Evolutionary conservation across 2,329 filamentous ascomycete genomes (phyloP).

Genomic region (Phyllosticta citriasiana): DNA sequence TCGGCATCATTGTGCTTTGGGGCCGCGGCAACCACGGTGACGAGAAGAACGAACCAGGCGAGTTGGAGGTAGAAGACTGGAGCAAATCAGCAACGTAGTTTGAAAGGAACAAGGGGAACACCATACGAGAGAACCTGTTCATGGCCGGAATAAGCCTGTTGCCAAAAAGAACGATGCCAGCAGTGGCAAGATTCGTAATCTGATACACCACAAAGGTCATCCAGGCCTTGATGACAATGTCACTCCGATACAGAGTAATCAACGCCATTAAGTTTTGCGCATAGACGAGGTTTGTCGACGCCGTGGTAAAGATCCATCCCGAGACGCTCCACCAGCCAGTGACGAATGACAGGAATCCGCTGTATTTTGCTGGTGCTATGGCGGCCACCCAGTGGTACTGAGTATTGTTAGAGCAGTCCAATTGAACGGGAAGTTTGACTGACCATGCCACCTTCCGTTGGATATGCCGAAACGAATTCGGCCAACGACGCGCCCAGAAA

Average conservation of each 20-base stretch:
- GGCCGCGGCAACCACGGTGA: conserved; percentile 39
- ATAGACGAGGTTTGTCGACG: conserved; percentile 12
- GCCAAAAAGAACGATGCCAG: conserved; percentile 11
- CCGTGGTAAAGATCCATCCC: conserved; percentile 12
- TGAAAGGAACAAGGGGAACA: neutral
- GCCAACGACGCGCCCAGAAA: conserved; percentile 13
- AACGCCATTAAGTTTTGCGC: conserved; percentile 13
- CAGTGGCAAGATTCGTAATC: conserved; percentile 9
- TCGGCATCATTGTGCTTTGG: conserved; percentile 34
- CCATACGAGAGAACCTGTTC: conserved; percentile 10
- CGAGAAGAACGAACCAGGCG: conserved; percentile 31
- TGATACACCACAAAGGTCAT: conserved; percentile 13
- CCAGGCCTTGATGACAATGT: conserved; percentile 11
- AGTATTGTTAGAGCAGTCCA: neutral
- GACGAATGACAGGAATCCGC: conserved; percentile 11
- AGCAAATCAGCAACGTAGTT: neutral
- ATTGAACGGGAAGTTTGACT: neutral
- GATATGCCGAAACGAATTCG: conserved; percentile 12
- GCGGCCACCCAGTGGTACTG: conserved; percentile 13
- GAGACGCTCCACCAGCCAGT: conserved; percentile 11
- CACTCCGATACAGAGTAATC: conserved; percentile 8
- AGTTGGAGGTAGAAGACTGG: conserved; percentile 9
- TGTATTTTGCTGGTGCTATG: conserved; percentile 10
- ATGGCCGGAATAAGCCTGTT: conserved; percentile 12
- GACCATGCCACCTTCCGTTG: conserved; percentile 13